Percentiles rank a stretch among this genome's conserved stretches.
These are phyloP conservation scores for Claviceps humidiphila DNA, from an alignment of 2,329 filamentous ascomycete species.

Conservation along the genomic window DNA sequence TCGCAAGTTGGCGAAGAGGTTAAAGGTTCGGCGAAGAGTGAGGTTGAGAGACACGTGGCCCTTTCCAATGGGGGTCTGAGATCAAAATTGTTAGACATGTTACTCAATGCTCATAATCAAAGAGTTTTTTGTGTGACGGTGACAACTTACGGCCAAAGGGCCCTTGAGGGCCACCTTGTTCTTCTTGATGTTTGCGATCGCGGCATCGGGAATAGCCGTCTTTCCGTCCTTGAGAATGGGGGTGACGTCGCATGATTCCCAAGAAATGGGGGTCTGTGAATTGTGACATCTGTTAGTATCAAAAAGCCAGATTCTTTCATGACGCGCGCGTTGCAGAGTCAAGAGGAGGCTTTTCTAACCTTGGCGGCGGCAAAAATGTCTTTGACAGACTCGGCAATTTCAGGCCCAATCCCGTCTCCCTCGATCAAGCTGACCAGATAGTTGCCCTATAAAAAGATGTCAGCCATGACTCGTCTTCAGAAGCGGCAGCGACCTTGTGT, in stretches of 20 bases:
- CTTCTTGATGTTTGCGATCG: slow-evolving; percentile 83
- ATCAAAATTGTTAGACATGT: background rate
- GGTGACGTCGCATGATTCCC: slow-evolving; percentile 95
- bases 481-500: background rate
- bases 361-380: slow-evolving; percentile 95
- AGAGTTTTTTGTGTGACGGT: background rate
- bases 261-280: slow-evolving; percentile 70
- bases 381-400: slow-evolving; percentile 96
- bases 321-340: background rate
- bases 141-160: slow-evolving; percentile 68
- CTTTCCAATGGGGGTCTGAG: slow-evolving; percentile 86
- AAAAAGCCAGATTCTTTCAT: background rate
- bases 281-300: background rate
- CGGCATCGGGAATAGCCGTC: slow-evolving; percentile 84
- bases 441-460: slow-evolving; percentile 52
- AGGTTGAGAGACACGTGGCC: slow-evolving; percentile 98
- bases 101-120: background rate
- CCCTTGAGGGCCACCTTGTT: slow-evolving; percentile 98
- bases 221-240: slow-evolving; percentile 88
- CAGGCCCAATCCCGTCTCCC: slow-evolving; percentile 96
- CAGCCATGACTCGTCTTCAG: background rate
- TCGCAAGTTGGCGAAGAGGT: slow-evolving; percentile 98
- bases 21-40: slow-evolving; percentile 96
- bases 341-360: slow-evolving; percentile 34
- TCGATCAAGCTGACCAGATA: slow-evolving; percentile 95